A percentile compares a stretch with the other conserved stretches of the same genome.
Conservation (phyloP, 768 basidiomycete species). For the Fistulinella prunicolor region DNA sequence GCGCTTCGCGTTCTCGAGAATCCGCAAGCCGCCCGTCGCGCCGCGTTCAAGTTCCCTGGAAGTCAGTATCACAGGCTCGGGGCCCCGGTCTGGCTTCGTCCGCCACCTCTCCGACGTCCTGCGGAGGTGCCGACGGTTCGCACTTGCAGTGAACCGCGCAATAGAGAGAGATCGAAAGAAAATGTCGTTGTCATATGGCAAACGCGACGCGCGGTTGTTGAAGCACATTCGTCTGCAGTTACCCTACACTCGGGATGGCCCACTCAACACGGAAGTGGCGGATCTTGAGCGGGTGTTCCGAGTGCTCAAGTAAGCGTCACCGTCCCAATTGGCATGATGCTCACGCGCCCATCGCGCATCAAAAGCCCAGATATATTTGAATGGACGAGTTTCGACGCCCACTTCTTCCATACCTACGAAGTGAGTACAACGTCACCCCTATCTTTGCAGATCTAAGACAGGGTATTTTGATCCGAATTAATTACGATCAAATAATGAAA, state of each 20-base stretch:
- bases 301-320: slow-evolving; percentile 35
- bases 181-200: not conserved
- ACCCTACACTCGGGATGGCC: too few relatives aligned
- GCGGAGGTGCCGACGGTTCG: slow-evolving; percentile 19
- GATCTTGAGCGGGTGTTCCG: slow-evolving; percentile 33
- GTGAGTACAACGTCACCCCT: slow-evolving; percentile 33
- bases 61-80: slow-evolving; percentile 27
- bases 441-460: too few relatives aligned
- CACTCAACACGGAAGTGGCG: too few relatives aligned
- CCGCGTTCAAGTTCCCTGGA: slow-evolving; percentile 29
- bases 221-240: slow-evolving; percentile 36
- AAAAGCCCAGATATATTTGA: slow-evolving; percentile 46
- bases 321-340: not conserved
- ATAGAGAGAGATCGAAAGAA: not conserved
- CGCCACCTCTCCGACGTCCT: slow-evolving; percentile 27
- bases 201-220: slow-evolving; percentile 18
- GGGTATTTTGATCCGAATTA: too few relatives aligned
- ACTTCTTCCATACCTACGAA: slow-evolving; percentile 54
- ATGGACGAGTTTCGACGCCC: slow-evolving; percentile 61
- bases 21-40: slow-evolving; percentile 15
- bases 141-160: not conserved
- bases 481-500: too few relatives aligned
- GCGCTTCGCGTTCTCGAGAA: slow-evolving; percentile 12
- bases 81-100: too few relatives aligned
- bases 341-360: not conserved